These are phyloP conservation scores for Corylus heterophylla DNA, from an alignment of 306 rosid genomes.

Conservation along the genomic window DNA sequence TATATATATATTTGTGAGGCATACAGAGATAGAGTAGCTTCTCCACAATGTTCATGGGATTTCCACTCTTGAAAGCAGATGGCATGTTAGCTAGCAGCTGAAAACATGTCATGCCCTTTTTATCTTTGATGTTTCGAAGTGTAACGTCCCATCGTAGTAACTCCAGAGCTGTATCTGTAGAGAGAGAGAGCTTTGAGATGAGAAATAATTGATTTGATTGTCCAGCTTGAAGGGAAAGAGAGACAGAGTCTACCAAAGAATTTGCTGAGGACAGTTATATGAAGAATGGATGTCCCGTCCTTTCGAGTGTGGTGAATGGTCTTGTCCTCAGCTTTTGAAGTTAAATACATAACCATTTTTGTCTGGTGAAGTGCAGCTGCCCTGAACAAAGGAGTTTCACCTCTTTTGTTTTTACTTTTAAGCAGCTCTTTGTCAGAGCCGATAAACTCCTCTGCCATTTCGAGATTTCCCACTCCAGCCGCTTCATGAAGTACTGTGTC, in stretches of 20 bases:
- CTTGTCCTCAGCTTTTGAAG: not conserved
- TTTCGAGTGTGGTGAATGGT: not conserved
- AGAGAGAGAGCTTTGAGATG: not conserved
- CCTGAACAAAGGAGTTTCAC: constrained; percentile 27
- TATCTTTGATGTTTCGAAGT: not conserved
- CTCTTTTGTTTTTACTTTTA: not conserved
- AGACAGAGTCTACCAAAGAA: constrained; percentile 17
- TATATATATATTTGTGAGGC: not conserved
- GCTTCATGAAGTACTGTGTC: constrained; percentile 27
- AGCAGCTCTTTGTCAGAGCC: no score
- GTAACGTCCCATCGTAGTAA: not conserved
- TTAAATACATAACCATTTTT: not conserved
- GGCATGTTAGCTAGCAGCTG: constrained; percentile 24
- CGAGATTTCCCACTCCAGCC: constrained; percentile 6
- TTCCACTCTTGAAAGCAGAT: constrained; percentile 26
- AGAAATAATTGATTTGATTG: not conserved
- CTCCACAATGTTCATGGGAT: not conserved
- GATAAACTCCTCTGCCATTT: not conserved
- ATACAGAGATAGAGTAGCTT: not conserved
- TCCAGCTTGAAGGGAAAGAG: not conserved
- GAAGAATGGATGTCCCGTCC: constrained; percentile 24
- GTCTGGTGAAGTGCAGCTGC: constrained; percentile 17
- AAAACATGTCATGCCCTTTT: constrained; percentile 20
- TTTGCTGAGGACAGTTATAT: constrained; percentile 21
- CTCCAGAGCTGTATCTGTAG: constrained; percentile 22